Evolutionary conservation across 1,284 basidiomycete genomes (phyloP), one percentile per base, ranked within the genome.

Genomic region (Malassezia vespertilionis): DNA sequence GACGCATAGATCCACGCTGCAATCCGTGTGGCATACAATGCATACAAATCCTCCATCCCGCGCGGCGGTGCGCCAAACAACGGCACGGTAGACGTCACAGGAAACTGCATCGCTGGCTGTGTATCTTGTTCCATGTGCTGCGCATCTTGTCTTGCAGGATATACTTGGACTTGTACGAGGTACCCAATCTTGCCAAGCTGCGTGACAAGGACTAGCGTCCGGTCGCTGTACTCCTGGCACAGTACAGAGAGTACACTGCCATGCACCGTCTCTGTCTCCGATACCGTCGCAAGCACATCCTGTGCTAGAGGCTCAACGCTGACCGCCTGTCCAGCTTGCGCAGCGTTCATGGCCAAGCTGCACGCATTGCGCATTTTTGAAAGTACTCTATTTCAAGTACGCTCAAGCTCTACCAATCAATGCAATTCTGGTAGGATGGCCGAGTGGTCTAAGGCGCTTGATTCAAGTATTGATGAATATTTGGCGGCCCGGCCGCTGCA

Each of bases 21-120:
- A 24, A 51, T 40, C 18, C 45, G 42, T 10, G 41, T 36, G 1
- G 43, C 42, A 23, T 51, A 51, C 9, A 51, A 23, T 17, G 42
- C 17, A 17, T 51, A 51, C n/a, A 51, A 2, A 22, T 47, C 40
- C 4, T 15, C 22, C 33, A 40, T 22, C 6, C 14, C 35, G 11
- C 12, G 6, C 14, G 51, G 51, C 10, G 58, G 58, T 11, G 49
- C 50, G 8, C 58, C 56, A 40, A 58, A 58, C n/a, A 60, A 37
- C 33, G 58, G 56, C 35, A 54, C 34, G 1, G 44, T 27, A 2
- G 34, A 15, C 3, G 44, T 41, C n/a, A 28, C 39, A 7, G 46
- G 40, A 8, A 28, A 10, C 18, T 4, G 5, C 7, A 26, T 44
- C 8, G 35, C 21, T 37, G 11, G 21, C 35, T n/a, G 24, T 3